Evolutionary conservation across 495 filamentous ascomycete species (phyloP), one percentile per base, ranked within the genome.

Genomic region (Thozetella sp.): DNA sequence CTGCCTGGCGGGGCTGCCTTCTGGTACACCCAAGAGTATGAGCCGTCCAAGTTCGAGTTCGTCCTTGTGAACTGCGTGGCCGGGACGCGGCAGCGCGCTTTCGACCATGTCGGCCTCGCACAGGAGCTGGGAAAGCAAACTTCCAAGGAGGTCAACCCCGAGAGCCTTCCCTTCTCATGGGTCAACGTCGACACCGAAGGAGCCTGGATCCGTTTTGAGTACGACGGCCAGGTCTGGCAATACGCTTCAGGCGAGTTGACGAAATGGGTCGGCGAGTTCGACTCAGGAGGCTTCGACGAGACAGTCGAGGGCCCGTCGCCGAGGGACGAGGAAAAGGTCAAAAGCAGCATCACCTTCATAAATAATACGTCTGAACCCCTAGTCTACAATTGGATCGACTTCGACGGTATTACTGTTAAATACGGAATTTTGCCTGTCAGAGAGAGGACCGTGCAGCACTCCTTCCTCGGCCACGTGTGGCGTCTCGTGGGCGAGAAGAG

Each of bases 81-180:
- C 23, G 22, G 52, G n/a, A 26, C 30, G 13, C 22, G 25, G 22
- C 25, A 30, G 24, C 52, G 17, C 22, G 52, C 52, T 3, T 54
- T 54, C 52, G 52, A 54, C 52, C 52, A 54, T 26, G 26, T 19
- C 17, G 25, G 17, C 19, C 52, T 54, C 52, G 25, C 52, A 10
- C 22, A 25, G 1, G 23, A 22, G 11, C 25, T 54, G 23, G 23
- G 22, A 25, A 22, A 54, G 52, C 52, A 54, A 17, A 54, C 52
- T 1, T 22, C 17, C 17, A 9, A 11, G 52, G 19, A 54, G 26
- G 20, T 26, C n/a, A 22, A 22, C 13, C 52, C 11, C 52, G 23
- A 13, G 26, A 25, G 17, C 22, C 52, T 54, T 11, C 52, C 52
- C 23, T 54, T 54, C 26, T n/a, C 19, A 17, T 54, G 25, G 52